A percentile compares a stretch with the other conserved stretches of the same genome.
Conservation (phyloP, 2,329 filamentous ascomycete species). For the Colletotrichum tanaceti region DNA sequence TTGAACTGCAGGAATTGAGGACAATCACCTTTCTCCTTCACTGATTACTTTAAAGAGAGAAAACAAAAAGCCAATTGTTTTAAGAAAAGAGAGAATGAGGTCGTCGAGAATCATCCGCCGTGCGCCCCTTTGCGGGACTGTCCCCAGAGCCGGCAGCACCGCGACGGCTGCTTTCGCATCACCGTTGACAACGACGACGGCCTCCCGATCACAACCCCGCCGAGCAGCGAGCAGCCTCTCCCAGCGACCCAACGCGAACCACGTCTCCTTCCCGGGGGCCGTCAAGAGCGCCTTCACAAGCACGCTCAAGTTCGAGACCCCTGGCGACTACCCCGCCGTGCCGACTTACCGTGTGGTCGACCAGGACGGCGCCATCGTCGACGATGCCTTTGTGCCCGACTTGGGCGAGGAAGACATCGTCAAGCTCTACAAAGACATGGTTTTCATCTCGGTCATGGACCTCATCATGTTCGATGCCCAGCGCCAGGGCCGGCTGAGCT, state of each 20-base stretch:
- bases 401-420: conserved; percentile 72
- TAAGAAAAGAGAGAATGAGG: conserved; percentile 8
- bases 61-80: neutral
- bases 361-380: conserved; percentile 86
- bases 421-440: conserved; percentile 73
- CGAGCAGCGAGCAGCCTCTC: conserved; percentile 63
- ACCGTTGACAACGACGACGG: conserved; percentile 36
- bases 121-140: conserved; percentile 46
- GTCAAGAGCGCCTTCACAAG: conserved; percentile 93
- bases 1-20: conserved; percentile 1
- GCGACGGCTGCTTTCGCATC: conserved; percentile 41
- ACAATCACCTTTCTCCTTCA: neutral
- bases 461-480: conserved; percentile 98
- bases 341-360: conserved; percentile 93
- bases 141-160: conserved; percentile 40
- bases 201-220: conserved; percentile 43
- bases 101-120: conserved; percentile 47
- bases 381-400: conserved; percentile 75
- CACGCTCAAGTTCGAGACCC: conserved; percentile 79
- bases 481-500: conserved; percentile 90
- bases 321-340: conserved; percentile 78
- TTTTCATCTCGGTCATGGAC: conserved; percentile 86
- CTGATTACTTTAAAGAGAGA: neutral
- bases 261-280: conserved; percentile 88
- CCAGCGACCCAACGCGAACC: conserved; percentile 66